Evolutionary conservation across 257 asterid genomes (phyloP).

Genomic region (Fraxinus americana): DNA sequence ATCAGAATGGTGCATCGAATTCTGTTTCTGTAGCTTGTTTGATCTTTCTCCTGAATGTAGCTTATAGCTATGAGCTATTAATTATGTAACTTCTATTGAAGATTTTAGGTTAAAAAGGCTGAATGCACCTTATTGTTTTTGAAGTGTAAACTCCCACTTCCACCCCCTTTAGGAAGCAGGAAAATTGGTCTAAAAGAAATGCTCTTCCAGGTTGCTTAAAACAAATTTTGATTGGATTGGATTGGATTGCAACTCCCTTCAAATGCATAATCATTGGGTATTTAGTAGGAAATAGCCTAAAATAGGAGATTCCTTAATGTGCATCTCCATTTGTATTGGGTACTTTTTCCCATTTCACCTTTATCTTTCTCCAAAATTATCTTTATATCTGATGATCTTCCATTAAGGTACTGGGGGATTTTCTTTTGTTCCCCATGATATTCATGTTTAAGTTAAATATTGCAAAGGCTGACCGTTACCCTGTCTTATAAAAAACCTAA

Average conservation of each 20-base stretch:
- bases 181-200: background rate
- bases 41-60: conserved; percentile 2
- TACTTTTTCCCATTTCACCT: background rate
- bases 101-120: background rate
- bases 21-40: conserved; percentile 8
- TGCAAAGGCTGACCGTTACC: background rate
- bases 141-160: background rate
- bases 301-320: background rate
- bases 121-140: background rate
- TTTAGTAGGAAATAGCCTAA: background rate
- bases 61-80: conserved; percentile 9
- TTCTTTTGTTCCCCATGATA: background rate
- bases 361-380: background rate
- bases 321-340: background rate
- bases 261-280: background rate
- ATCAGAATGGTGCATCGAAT: background rate
- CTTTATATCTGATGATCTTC: background rate
- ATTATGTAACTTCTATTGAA: background rate
- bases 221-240: background rate
- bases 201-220: background rate
- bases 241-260: background rate
- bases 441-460: background rate
- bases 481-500: background rate
- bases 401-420: background rate
- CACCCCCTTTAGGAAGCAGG: background rate